A percentile compares a stretch with the other conserved stretches of the same genome.
phyloP scores from a whole-genome alignment of 129 eudicot genomes.

The Solidago caesia region DNA sequence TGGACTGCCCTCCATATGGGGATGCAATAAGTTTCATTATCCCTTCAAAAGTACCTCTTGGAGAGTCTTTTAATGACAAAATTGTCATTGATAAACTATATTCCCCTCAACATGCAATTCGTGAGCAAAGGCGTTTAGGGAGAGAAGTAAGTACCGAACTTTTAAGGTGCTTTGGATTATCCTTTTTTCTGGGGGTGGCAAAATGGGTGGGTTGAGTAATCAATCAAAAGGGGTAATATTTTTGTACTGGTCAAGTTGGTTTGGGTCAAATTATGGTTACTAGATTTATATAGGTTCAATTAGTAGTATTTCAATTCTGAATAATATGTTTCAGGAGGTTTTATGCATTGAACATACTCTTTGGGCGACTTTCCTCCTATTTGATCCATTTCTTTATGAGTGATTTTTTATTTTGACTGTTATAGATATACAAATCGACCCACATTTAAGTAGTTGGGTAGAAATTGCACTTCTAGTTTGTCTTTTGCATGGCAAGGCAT shows the following conservation, averaged over 20 bases:
- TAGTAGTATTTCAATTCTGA: not conserved
- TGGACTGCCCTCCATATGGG: constrained; percentile 63
- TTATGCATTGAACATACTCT: not conserved
- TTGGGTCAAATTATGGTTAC: not conserved
- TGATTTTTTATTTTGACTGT: not conserved
- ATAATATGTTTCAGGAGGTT: not conserved
- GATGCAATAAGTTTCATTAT: constrained; percentile 40
- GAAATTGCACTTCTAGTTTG: not conserved
- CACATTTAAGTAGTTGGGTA: not conserved
- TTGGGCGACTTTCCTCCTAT: not conserved
- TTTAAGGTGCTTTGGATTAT: not conserved
- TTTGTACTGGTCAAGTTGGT: not conserved
- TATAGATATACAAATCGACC: not conserved
- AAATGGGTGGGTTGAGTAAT: not conserved
- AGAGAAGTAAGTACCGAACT: constrained; percentile 47
- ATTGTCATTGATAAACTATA: constrained; percentile 49
- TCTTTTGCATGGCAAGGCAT: not conserved
- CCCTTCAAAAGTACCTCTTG: constrained; percentile 68
- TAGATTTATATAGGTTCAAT: not conserved
- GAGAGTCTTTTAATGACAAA: constrained; percentile 47
- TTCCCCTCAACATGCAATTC: constrained; percentile 50
- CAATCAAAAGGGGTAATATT: not conserved
- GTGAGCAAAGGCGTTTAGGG: constrained; percentile 43
- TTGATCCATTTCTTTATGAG: not conserved
- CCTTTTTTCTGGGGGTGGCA: constrained; percentile 3